phyloP scores from a whole-genome alignment of 2,329 filamentous ascomycete species.

The Hypoxylon rubiginosum region DNA sequence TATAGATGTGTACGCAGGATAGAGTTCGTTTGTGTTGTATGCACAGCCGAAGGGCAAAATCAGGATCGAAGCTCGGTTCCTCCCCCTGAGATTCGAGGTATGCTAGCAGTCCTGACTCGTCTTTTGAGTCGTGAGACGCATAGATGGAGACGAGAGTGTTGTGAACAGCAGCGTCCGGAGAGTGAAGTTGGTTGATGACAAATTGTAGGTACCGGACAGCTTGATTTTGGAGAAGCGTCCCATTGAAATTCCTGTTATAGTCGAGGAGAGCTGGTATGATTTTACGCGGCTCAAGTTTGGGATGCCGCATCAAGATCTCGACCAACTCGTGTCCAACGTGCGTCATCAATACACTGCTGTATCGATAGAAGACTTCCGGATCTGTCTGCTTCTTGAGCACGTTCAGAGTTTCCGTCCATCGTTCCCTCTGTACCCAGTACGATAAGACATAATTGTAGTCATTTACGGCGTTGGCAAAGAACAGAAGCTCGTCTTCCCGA shows the following conservation, averaged over 20 bases:
- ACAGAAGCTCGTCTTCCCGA: constrained; percentile 90
- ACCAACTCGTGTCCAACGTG: constrained; percentile 87
- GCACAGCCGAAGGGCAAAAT: constrained; percentile 95
- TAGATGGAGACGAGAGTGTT: constrained; percentile 98
- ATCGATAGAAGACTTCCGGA: constrained; percentile 93
- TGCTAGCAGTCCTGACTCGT: constrained; percentile 86
- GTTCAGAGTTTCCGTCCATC: constrained; percentile 87
- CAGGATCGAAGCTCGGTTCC: constrained; percentile 89
- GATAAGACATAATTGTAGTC: constrained; percentile 96
- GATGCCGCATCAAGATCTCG: constrained; percentile 95
- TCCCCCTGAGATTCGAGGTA: constrained; percentile 93
- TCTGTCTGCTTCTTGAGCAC: constrained; percentile 95
- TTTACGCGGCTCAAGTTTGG: constrained; percentile 84
- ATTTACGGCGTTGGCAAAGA: constrained; percentile 87
- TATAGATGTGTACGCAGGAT: constrained; percentile 97
- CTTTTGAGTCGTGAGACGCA: constrained; percentile 84
- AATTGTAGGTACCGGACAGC: constrained; percentile 94
- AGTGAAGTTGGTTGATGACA: constrained; percentile 87
- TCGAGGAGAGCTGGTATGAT: constrained; percentile 94
- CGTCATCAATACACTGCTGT: constrained; percentile 96
- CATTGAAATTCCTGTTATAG: constrained; percentile 85
- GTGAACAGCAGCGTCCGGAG: constrained; percentile 88
- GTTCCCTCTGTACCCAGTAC: constrained; percentile 97
- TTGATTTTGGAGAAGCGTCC: constrained; percentile 82
- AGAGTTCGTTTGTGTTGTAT: constrained; percentile 94